Evolutionary conservation across 768 basidiomycete genomes (phyloP).

Genomic region (Dentipellis sp.): DNA sequence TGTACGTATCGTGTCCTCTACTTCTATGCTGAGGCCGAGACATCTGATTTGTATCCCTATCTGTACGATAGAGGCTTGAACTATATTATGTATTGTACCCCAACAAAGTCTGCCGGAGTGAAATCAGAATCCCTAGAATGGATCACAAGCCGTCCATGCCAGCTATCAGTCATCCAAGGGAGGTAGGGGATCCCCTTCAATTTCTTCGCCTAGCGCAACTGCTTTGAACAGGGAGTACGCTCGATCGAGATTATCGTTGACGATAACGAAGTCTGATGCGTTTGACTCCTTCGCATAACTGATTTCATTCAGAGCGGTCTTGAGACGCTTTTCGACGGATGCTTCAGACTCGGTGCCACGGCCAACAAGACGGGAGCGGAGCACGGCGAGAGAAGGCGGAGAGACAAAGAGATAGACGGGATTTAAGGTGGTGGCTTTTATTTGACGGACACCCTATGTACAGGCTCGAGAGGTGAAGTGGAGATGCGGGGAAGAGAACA

Average conservation of each 20-base stretch:
- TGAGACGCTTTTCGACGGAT: slow-evolving; percentile 64
- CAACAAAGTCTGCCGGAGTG: neutral
- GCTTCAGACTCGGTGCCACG: slow-evolving; percentile 81
- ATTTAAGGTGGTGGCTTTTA: slow-evolving; percentile 73
- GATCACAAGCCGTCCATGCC: neutral
- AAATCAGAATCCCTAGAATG: neutral
- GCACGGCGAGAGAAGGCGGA: slow-evolving; percentile 68
- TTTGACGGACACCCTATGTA: slow-evolving; percentile 79
- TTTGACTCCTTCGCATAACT: slow-evolving; percentile 71
- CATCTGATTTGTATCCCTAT: neutral
- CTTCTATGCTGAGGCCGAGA: neutral
- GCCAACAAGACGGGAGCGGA: slow-evolving; percentile 60
- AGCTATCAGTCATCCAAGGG: slow-evolving; percentile 40
- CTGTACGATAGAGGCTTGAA: neutral
- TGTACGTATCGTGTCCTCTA: neutral
- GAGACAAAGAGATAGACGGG: slow-evolving; percentile 90
- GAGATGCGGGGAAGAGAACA: slow-evolving; percentile 14
- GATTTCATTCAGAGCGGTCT: slow-evolving; percentile 72
- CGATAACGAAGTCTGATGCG: slow-evolving; percentile 73
- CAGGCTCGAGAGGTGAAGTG: slow-evolving; percentile 5
- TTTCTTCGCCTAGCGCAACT: slow-evolving; percentile 63
- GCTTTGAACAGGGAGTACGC: slow-evolving; percentile 73
- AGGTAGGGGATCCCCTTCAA: slow-evolving; percentile 58
- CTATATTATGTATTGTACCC: neutral
- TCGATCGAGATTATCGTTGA: slow-evolving; percentile 83